A percentile compares a stretch with the other conserved stretches of the same genome.
Conservation (phyloP, 2,329 filamentous ascomycete species). For the Fusarium penzigii region DNA sequence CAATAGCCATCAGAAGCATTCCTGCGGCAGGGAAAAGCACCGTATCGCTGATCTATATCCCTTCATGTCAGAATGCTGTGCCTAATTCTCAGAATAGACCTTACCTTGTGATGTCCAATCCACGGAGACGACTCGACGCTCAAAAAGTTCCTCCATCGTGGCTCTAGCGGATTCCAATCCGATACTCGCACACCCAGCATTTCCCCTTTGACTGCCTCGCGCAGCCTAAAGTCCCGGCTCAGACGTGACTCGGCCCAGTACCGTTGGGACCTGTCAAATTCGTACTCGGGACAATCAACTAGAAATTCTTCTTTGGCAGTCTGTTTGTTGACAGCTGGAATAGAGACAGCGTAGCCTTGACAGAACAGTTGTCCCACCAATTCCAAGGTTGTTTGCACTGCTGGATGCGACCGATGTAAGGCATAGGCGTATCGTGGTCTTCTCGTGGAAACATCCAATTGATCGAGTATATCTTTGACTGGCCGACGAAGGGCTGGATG, state of each 20-base stretch:
- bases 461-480: conserved; percentile 14
- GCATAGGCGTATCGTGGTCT: conserved; percentile 1
- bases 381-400: not conserved
- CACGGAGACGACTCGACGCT: conserved; percentile 31
- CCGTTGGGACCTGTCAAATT: conserved; percentile 23
- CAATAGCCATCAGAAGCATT: conserved; percentile 51
- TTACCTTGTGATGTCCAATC: conserved; percentile 38
- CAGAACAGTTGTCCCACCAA: conserved; percentile 1
- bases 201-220: conserved; percentile 36
- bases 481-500: conserved; percentile 22
- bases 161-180: conserved; percentile 24
- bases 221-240: conserved; percentile 31
- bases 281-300: conserved; percentile 1
- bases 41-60: conserved; percentile 4
- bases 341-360: not conserved
- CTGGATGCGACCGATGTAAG: not conserved
- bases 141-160: conserved; percentile 29
- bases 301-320: not conserved
- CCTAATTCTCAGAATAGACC: no score
- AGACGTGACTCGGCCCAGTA: conserved; percentile 37
- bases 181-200: conserved; percentile 36
- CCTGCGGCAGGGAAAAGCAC: conserved; percentile 8
- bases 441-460: not conserved
- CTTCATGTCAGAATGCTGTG: no score
- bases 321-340: not conserved